A percentile compares a stretch with the other conserved stretches of the same genome.
phyloP scores from a whole-genome alignment of 495 filamentous ascomycete species.

The Penicillium roqueforti region DNA sequence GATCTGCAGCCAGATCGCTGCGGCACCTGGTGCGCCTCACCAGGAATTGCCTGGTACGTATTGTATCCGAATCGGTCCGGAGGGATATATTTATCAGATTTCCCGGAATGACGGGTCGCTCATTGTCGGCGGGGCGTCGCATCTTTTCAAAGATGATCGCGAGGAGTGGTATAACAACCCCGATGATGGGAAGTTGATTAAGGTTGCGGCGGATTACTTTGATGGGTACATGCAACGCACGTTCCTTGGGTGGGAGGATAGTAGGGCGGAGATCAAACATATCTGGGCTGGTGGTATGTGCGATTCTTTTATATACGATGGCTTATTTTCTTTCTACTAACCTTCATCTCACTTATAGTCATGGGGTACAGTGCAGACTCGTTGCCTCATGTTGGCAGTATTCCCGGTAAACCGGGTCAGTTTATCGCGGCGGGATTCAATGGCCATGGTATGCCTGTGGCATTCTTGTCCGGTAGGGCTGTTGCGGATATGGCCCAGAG shows the following conservation, averaged over 20 bases:
- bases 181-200: slow-evolving; percentile 51
- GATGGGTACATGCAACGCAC: slow-evolving; percentile 52
- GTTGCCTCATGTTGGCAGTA: slow-evolving; percentile 46
- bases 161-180: slow-evolving; percentile 51
- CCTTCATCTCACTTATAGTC: slow-evolving; percentile 14
- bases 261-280: slow-evolving; percentile 37
- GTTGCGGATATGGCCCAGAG: slow-evolving; percentile 44
- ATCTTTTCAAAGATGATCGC: slow-evolving; percentile 45
- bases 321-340: not conserved
- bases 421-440: slow-evolving; percentile 53
- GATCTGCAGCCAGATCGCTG: slow-evolving; percentile 61
- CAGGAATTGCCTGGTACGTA: slow-evolving; percentile 28
- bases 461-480: slow-evolving; percentile 42
- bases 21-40: slow-evolving; percentile 46
- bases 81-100: slow-evolving; percentile 55
- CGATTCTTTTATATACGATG: not conserved
- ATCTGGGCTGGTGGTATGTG: slow-evolving; percentile 48
- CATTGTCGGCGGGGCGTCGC: slow-evolving; percentile 59
- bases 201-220: slow-evolving; percentile 54
- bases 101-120: slow-evolving; percentile 66
- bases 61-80: slow-evolving; percentile 17
- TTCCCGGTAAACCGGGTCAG: slow-evolving; percentile 41
- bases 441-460: slow-evolving; percentile 54
- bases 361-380: slow-evolving; percentile 46
- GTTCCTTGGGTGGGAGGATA: slow-evolving; percentile 47